These are phyloP conservation scores for Penicillium malachiteum DNA, from an alignment of 495 filamentous ascomycete genomes.

Conservation along the genomic window DNA sequence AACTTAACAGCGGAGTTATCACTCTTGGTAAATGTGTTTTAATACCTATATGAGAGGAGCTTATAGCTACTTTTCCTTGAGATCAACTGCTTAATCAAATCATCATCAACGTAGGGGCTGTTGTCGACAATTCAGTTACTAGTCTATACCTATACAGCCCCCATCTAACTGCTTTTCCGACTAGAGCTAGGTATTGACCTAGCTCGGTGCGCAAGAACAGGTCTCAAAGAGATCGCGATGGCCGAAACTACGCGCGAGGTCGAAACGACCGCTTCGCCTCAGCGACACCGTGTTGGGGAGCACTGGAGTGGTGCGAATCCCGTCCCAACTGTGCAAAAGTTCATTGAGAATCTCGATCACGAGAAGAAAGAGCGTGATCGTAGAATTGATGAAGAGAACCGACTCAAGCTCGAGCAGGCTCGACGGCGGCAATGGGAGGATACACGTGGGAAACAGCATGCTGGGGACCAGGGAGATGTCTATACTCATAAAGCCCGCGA, in stretches of 20 bases:
- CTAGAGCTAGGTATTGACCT: neutral
- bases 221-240: too few relatives aligned
- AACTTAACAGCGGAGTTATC: neutral
- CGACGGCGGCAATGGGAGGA: conserved; percentile 29
- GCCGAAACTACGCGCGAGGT: conserved; percentile 19
- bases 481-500: conserved; percentile 40
- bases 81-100: conserved; percentile 4
- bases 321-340: conserved; percentile 83
- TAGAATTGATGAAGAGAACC: conserved; percentile 57
- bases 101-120: conserved; percentile 1
- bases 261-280: conserved; percentile 19
- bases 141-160: neutral
- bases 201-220: too few relatives aligned
- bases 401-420: conserved; percentile 32
- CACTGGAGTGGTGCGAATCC: conserved; percentile 59
- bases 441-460: conserved; percentile 21
- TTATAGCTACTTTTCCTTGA: neutral
- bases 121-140: conserved; percentile 1
- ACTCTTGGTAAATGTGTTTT: neutral
- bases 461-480: conserved; percentile 41
- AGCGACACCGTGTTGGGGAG: conserved; percentile 36
- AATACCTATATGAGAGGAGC: neutral
- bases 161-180: neutral
- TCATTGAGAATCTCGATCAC: conserved; percentile 71
- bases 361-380: conserved; percentile 76